Evolutionary conservation across 108 stramenopile genomes (phyloP).

Genomic region (Pseudonitzschia pungens): DNA sequence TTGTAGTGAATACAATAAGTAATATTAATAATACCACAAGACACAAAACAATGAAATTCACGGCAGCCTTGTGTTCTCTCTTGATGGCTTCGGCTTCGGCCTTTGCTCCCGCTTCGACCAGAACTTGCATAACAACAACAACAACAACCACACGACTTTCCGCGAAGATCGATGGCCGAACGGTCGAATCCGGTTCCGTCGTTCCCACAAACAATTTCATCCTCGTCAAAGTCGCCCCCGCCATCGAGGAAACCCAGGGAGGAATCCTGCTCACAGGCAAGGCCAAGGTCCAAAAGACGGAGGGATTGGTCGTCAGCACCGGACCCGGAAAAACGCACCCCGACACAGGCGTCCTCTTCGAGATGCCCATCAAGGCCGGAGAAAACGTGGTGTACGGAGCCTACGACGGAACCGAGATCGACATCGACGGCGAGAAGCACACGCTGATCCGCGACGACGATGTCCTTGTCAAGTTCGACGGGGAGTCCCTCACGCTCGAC

Average conservation of each 20-base stretch:
- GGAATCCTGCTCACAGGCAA: conserved; percentile 85
- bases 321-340: conserved; percentile 82
- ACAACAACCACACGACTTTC: neutral
- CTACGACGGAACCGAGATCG: conserved; percentile 87
- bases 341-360: conserved; percentile 70
- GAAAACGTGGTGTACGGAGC: conserved; percentile 86
- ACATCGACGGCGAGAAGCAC: conserved; percentile 75
- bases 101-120: neutral
- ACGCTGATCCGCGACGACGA: conserved; percentile 86
- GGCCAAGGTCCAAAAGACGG: conserved; percentile 79
- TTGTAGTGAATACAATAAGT: too few relatives aligned
- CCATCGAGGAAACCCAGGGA: conserved; percentile 64
- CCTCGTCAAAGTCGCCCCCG: conserved; percentile 68
- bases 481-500: conserved; percentile 63
- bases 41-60: conserved; percentile 4
- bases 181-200: conserved; percentile 12
- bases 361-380: conserved; percentile 73
- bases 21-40: neutral
- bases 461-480: conserved; percentile 77
- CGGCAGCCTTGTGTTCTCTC: neutral
- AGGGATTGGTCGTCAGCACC: conserved; percentile 69
- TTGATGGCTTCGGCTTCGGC: conserved; percentile 1
- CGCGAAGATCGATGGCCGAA: conserved; percentile 30
- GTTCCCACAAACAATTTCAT: conserved; percentile 72
- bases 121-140: too few relatives aligned